Percentiles rank a stretch among this genome's conserved stretches.
These are phyloP conservation scores for Elaeagnus macrophylla DNA, from an alignment of 306 rosid species.

Conservation along the genomic window DNA sequence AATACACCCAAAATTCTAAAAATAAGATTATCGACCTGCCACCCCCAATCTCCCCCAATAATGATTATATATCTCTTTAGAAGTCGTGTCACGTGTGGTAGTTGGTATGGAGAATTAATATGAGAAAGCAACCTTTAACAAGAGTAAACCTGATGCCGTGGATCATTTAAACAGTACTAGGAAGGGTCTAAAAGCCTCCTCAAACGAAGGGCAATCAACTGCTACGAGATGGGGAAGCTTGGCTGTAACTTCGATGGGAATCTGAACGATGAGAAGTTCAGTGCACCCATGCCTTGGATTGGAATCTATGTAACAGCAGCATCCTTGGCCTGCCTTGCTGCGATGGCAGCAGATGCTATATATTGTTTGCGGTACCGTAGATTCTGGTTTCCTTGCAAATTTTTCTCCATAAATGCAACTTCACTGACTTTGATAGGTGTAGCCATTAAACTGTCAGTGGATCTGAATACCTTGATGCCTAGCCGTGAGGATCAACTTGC, in stretches of 20 bases:
- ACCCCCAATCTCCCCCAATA: no score
- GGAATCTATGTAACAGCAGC: slow-evolving; percentile 79
- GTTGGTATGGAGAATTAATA: no score
- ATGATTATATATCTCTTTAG: no score
- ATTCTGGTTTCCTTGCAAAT: slow-evolving; percentile 73
- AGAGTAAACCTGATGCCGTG: no score
- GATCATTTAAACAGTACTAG: no score
- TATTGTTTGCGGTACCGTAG: slow-evolving; percentile 44
- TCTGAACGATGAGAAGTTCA: slow-evolving; percentile 55
- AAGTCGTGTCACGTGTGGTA: no score
- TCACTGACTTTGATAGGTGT: slow-evolving; percentile 61
- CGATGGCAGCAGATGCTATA: slow-evolving; percentile 52
- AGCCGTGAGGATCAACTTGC: slow-evolving; percentile 63
- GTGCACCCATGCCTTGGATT: slow-evolving; percentile 85
- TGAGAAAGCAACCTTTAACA: no score
- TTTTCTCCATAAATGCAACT: slow-evolving; percentile 67
- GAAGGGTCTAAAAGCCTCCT: no score
- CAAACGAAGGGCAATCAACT: no score
- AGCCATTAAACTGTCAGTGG: slow-evolving; percentile 57
- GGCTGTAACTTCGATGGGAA: slow-evolving; percentile 46
- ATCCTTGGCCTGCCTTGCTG: slow-evolving; percentile 44
- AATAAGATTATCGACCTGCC: no score
- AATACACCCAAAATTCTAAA: no score
- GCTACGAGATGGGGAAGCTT: slow-evolving; percentile 32
- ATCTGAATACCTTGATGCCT: slow-evolving; percentile 81